These are phyloP conservation scores for Crucibulum laeve DNA, from an alignment of 768 basidiomycete species.

Conservation along the genomic window DNA sequence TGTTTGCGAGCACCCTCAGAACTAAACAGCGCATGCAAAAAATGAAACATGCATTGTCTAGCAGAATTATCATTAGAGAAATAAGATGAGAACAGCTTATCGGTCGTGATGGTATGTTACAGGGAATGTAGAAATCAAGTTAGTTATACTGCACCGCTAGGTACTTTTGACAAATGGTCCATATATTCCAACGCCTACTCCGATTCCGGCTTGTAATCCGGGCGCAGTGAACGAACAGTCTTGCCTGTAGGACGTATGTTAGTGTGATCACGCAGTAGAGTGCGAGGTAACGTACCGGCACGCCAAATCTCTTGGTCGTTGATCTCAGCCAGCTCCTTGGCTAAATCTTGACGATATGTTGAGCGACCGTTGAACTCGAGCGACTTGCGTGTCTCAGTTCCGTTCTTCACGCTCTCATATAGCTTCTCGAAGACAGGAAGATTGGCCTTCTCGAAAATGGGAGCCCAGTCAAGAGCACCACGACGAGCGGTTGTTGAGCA, in stretches of 20 bases:
- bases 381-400: constrained; percentile 95
- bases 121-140: too few species aligned
- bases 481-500: constrained; percentile 99
- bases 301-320: constrained; percentile 99
- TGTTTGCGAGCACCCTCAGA: neutral
- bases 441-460: constrained; percentile 93
- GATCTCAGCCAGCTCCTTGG: constrained; percentile 89
- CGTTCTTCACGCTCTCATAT: constrained; percentile 92
- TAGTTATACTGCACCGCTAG: too few species aligned
- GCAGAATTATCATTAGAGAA: too few species aligned
- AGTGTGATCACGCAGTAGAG: neutral
- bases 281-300: constrained; percentile 54
- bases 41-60: too few species aligned
- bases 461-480: constrained; percentile 99
- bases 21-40: neutral
- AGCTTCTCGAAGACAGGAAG: constrained; percentile 91
- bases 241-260: constrained; percentile 52
- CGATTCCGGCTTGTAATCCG: constrained; percentile 73
- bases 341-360: constrained; percentile 92
- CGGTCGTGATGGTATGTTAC: too few species aligned
- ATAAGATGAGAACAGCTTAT: too few species aligned
- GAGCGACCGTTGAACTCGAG: constrained; percentile 92
- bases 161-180: too few species aligned
- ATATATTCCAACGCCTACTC: too few species aligned
- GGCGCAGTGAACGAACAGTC: constrained; percentile 84